These are phyloP conservation scores for Mortierella alpina DNA, from an alignment of 192 early-diverging fungal genomes.

Conservation along the genomic window DNA sequence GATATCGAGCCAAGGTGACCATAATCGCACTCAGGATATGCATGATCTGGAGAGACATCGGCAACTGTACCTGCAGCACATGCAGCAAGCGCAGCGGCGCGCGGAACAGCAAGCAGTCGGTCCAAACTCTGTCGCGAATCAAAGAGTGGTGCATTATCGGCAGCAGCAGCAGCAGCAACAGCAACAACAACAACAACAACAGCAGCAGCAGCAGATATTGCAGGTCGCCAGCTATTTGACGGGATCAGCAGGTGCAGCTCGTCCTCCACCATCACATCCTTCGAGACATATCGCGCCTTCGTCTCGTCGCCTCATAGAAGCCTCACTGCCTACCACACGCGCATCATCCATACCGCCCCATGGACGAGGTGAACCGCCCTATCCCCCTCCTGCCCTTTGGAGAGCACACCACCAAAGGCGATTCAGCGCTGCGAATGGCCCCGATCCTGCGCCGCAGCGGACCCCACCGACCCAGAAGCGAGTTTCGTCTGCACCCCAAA, in stretches of 20 bases:
- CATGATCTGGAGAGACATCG: not conserved
- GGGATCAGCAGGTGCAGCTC: not conserved
- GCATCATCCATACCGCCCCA: too few relatives aligned
- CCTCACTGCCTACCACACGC: too few relatives aligned
- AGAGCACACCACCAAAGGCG: too few relatives aligned
- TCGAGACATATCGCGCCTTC: not conserved
- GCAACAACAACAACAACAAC: slow-evolving; percentile 5
- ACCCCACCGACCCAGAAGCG: too few relatives aligned
- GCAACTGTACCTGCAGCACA: not conserved
- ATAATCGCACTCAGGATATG: not conserved
- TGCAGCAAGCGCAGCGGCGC: not conserved
- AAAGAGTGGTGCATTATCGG: not conserved
- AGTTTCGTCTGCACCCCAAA: too few relatives aligned
- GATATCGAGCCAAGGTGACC: too few relatives aligned
- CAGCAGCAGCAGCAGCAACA: slow-evolving; percentile 1
- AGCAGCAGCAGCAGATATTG: not conserved
- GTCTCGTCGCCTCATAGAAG: not conserved
- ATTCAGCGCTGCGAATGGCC: too few relatives aligned
- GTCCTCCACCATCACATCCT: not conserved
- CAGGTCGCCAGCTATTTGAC: not conserved
- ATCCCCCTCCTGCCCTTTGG: too few relatives aligned
- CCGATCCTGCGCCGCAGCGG: too few relatives aligned
- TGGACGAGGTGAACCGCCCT: too few relatives aligned
- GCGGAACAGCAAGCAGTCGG: not conserved
- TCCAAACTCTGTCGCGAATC: too few relatives aligned